Base-by-base conservation (phyloP, 2,329 filamentous ascomycete genomes). In the Talaromyces sp. region DNA sequence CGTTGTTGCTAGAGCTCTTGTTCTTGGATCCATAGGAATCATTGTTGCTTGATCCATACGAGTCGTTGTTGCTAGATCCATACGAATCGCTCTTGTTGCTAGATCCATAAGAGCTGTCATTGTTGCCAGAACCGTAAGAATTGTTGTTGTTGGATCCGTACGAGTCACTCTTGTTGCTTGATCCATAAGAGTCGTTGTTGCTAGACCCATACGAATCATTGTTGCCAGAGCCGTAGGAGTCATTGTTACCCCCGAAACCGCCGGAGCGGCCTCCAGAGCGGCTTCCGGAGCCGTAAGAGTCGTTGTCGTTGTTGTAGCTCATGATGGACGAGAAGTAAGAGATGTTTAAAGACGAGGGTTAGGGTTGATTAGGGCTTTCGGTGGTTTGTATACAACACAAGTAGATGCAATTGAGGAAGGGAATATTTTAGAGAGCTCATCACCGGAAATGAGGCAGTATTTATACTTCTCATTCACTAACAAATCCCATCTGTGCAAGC, bases 231-330 rank as follows among this genome's bases (percentile, higher is more conserved):
- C 56, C 36, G 36, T 51, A 57, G 22, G 33, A 43, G 36, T 55
- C 45, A 19, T n/a, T n/a, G n/a, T n/a, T n/a, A n/a, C n/a, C n/a
- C n/a, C n/a, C n/a, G n/a, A n/a, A n/a, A n/a, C n/a, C n/a, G n/a
- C n/a, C n/a, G n/a, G n/a, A n/a, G n/a, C n/a, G n/a, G n/a, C n/a
- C n/a, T n/a, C n/a, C n/a, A n/a, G n/a, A n/a, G n/a, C n/a, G n/a
- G n/a, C n/a, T n/a, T n/a, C 48, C 37, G 21, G 36, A 36, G 48
- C 56, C 36, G 36, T 51, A 57, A 22, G 33, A 43, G 36, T 50
- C 52, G 43, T 43, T 36, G 57, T 54, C 35, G 36, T 55, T 25
- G 17, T 51, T 39, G 43, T 37, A 40, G 37, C 57, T 56, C 57
- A 59, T 59, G 52, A 17, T 59, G 57, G 51, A 11, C 31, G 40